A percentile compares a stretch with the other conserved stretches of the same genome.
Evolutionary conservation across 148 eudicot species (phyloP).

Genomic region (Cornus suecica): DNA sequence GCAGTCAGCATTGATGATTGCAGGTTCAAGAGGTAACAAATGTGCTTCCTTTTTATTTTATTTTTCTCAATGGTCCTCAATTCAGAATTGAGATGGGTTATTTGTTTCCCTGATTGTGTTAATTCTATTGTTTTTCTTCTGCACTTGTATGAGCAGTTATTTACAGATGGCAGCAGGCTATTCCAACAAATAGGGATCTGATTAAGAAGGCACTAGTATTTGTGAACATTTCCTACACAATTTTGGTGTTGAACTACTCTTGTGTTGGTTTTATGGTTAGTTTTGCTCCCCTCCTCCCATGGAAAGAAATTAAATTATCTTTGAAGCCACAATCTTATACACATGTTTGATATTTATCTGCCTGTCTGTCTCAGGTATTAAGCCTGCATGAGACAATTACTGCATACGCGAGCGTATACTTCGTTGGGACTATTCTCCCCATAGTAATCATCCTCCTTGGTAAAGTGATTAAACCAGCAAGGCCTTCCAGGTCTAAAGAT

Average conservation of each 20-base stretch:
- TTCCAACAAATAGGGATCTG: constrained; percentile 32
- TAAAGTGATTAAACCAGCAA: constrained; percentile 61
- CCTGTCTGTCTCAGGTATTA: constrained; percentile 58
- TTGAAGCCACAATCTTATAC: not conserved
- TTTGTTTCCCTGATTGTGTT: not conserved
- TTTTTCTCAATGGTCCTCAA: not conserved
- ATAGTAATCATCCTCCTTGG: constrained; percentile 54
- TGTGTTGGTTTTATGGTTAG: constrained; percentile 81
- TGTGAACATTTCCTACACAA: constrained; percentile 63
- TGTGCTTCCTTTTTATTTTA: not conserved
- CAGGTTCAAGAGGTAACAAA: constrained; percentile 85
- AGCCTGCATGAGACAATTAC: constrained; percentile 80
- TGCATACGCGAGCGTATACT: constrained; percentile 81
- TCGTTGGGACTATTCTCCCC: constrained; percentile 81
- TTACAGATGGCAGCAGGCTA: constrained; percentile 87
- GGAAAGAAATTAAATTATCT: not conserved
- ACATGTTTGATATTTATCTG: constrained; percentile 5
- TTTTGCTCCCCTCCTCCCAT: constrained; percentile 4
- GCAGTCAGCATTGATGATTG: constrained; percentile 93
- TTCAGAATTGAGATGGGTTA: not conserved
- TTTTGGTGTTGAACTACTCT: constrained; percentile 84
- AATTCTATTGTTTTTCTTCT: constrained; percentile 5
- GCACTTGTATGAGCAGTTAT: constrained; percentile 51
- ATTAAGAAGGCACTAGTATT: constrained; percentile 46
- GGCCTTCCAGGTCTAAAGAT: constrained; percentile 66